Base-by-base conservation (phyloP, 2,329 filamentous ascomycete species). In the Rhynchosporium agropyri region DNA sequence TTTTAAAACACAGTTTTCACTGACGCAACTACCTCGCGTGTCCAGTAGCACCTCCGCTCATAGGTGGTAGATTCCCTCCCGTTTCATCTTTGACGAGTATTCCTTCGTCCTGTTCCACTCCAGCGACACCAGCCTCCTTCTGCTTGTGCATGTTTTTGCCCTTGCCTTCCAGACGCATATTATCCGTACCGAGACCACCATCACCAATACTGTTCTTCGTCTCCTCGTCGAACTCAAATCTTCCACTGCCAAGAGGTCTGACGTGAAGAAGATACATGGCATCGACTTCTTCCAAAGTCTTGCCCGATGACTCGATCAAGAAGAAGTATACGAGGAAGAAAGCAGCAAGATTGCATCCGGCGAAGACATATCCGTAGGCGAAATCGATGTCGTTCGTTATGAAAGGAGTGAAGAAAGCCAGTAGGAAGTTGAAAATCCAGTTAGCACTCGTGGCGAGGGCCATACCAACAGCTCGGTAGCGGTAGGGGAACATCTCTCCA, bases 401-500 rank as follows among this genome's bases (percentile, higher is more conserved):
- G 76, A 92, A 92, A 1, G 90, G 88, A 0, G 90, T 92, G 79
- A 92, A 91, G 79, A 93, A 93, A 0, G 84, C 85, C 67, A 90
- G 80, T 65, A 87, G 74, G 76, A 92, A 92, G 75, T 91, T 90
- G 86, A 87, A 91, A 38, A 81, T 78, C 86, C 86, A 89, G 75
- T 89, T 89, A 68, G 80, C 82, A 0, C 84, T 81, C 0, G 85
- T 88, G 0, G 84, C 80, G 1, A 88, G 73, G 1, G 83, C 84
- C 80, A 87, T 87, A 36, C 80, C 83, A 71, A 82, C 81, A 2
- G 84, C 84, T 43, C 85, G 79, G 70, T 87, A 87, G 13, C 85
- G 79, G 10, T 83, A 83, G 0, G 88, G 88, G 73, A 88, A 90
- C 54, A 84, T 84, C 74, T 90, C 88, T 57, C 84, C 85, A 49